Base-by-base conservation (phyloP, 2,329 filamentous ascomycete species). In the Sarocladium strictum region DNA sequence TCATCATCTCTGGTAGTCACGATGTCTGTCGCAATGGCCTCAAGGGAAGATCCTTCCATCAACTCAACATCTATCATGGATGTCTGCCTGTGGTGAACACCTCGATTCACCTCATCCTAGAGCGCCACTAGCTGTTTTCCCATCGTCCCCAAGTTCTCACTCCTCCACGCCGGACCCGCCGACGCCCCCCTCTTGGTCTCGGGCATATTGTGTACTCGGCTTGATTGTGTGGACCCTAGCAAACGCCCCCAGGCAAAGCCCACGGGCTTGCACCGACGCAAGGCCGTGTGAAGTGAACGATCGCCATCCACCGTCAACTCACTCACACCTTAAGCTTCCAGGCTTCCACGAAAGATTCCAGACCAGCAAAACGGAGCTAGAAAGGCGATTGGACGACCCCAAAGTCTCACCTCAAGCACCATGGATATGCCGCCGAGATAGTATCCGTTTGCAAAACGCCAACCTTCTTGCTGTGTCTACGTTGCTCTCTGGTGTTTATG, bases 181-280 rank as follows among this genome's bases (percentile, higher is more conserved):
- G 47, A 51, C 47, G 47, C 27, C 26, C 27, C 23, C 47, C 47
- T 51, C n/a, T 49, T 51, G 47, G 47, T 51, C 47, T 51, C 47
- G 47, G 47, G 47, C 47, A 51, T 51, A 51, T 35, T 51, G 29
- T 29, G 14, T 23, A 51, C 27, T 51, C 47, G 47, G 47, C 26
- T 33, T 47, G 23, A 27, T 35, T 21, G 27, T 35, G 47, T 51
- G 47, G 47, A 27, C 47, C 43, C 26, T 19, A 23, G 5, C 9
- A 38, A 43, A 43, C 40, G 40, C 40, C 40, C 40, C 40, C 40
- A n/a, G n/a, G n/a, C n/a, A 19, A 43, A 43, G 40, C n/a, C 17
- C 40, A 43, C 17, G 21, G 40, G 40, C 40, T 43, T 15, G 5
- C 40, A 32, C 23, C 43, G 43, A 49, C 24, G 43, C 43, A 49